Evolutionary conservation across 2,329 filamentous ascomycete genomes (phyloP).

Genomic region (Fusarium chlamydosporum): DNA sequence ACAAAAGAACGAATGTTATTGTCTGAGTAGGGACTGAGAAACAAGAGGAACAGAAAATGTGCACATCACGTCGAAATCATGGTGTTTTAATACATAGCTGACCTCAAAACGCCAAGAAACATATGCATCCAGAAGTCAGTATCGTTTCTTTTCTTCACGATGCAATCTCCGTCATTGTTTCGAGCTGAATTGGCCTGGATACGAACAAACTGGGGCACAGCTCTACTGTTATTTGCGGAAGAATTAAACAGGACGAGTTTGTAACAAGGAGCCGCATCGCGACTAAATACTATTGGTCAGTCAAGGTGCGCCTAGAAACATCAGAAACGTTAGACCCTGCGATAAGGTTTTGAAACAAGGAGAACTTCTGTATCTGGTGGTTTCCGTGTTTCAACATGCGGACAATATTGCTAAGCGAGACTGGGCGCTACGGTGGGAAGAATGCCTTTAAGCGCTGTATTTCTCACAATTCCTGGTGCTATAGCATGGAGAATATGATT

Average conservation of each 20-base stretch:
- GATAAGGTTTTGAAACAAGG: slow-evolving; percentile 32
- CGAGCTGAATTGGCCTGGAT: neutral
- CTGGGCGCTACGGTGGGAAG: neutral
- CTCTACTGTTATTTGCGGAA: slow-evolving; percentile 22
- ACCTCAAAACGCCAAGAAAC: slow-evolving; percentile 10
- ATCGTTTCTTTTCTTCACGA: neutral
- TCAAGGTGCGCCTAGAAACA: neutral
- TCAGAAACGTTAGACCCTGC: slow-evolving; percentile 17
- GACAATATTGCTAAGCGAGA: neutral
- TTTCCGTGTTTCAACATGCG: slow-evolving; percentile 21
- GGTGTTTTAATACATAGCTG: slow-evolving; percentile 20
- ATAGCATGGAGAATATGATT: neutral
- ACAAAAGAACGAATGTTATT: slow-evolving; percentile 24
- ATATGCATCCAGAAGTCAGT: neutral
- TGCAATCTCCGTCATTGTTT: slow-evolving; percentile 26
- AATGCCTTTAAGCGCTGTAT: neutral
- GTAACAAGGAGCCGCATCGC: slow-evolving; percentile 1
- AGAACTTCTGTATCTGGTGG: slow-evolving; percentile 20
- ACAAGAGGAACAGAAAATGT: neutral
- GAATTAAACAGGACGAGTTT: slow-evolving; percentile 11
- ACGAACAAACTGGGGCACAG: neutral
- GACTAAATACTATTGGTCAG: slow-evolving; percentile 1
- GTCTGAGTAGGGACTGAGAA: neutral
- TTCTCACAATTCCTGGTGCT: neutral
- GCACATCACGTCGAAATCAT: slow-evolving; percentile 1